Evolutionary conservation across 768 basidiomycete genomes (phyloP), one percentile per base, ranked within the genome.

Genomic region (Termitomyces sp.): DNA sequence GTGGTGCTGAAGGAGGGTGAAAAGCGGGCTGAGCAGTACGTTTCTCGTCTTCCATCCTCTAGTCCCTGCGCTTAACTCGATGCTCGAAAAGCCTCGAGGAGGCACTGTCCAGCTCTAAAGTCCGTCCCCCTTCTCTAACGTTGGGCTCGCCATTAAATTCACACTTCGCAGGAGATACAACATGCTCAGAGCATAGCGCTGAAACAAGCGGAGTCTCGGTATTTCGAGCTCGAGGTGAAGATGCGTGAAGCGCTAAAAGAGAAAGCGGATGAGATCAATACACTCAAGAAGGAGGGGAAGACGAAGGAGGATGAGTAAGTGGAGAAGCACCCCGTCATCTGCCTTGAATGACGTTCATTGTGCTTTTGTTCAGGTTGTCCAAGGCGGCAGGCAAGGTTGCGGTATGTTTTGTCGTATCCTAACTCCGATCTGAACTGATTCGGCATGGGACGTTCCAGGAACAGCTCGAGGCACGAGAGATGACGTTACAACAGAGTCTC

Each of bases 391-490:
- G 38, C n/a, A 54, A 55, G 8, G 7, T 55, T 15, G 33, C 49
- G 28, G 60, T 57, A 32, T 16, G 49, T 45, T 28, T 20, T 20
- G 7, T 16, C 12, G 0, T 20, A n/a, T 28, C 1, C 20, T 13
- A 1, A 35, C 28, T n/a, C 1, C 22, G 6, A 8, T 16, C 13
- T 36, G 6, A 4, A 9, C 13, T 46, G 6, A 46, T 58, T 13
- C 7, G 3, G 2, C 12, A 42, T 45, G 38, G 5, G 42, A 7
- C 32, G 24, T 40, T 36, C 20, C 63, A 70, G 53, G 68, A 69
- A 46, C 63, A 66, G 24, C 79, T 78, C 55, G 80, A 84, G 18
- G 78, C 80, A 22, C 82, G 83, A 20, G 69, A 74, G 7, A 70
- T 76, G 2, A 74, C 78, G 2, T 64, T 82, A 39, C 71, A 74